Base-by-base conservation (phyloP, 129 eudicot genomes). In the Silybum marianum region DNA sequence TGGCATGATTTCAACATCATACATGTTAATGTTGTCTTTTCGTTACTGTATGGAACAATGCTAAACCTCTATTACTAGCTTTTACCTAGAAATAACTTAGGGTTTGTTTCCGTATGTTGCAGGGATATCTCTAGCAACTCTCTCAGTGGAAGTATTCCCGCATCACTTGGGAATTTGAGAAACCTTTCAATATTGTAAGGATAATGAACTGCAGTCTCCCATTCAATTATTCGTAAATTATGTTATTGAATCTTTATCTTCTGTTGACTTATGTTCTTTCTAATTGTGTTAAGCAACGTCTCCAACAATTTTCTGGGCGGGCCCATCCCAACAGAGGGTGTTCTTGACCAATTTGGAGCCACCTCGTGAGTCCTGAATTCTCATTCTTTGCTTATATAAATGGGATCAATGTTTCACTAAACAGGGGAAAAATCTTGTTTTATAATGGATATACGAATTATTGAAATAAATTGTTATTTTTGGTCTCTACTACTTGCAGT, bases 51-150 rank as follows among this genome's bases (percentile, higher is more conserved):
- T 22, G 22, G 63, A 54, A 54, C 19, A 54, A 54, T 54, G 22
- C 9, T 54, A 18, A 58, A 58, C 66, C 66, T 58, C 23, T 18
- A 58, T 5, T 58, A 58, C 66, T 58, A 58, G 23, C 23, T 23
- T 82, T 22, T 32, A 68, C 54, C 44, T 67, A 69, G 21, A 48
- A 75, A 7, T 81, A 42, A 76, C 51, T 66, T 69, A 32, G 38
- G 19, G 30, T 63, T 71, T 80, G 36, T 51, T 81, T 78, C 22
- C 69, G 16, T 48, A 40, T 89, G 74, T 83, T 81, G 69, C 87
- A 95, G 99, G 84, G 99, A 95, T 87, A 68, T 95, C 28, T 95
- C 99, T 67, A 90, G 99, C 89, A 95, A 95, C 93, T 90, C 97
- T 81, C 95, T 95, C 14, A 88, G 98, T 81, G 99, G 99, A 87